These are phyloP conservation scores for Antitrichia curtipendula DNA, from an alignment of 225 moss, liverwort and hornwort species.

Conservation along the genomic window DNA sequence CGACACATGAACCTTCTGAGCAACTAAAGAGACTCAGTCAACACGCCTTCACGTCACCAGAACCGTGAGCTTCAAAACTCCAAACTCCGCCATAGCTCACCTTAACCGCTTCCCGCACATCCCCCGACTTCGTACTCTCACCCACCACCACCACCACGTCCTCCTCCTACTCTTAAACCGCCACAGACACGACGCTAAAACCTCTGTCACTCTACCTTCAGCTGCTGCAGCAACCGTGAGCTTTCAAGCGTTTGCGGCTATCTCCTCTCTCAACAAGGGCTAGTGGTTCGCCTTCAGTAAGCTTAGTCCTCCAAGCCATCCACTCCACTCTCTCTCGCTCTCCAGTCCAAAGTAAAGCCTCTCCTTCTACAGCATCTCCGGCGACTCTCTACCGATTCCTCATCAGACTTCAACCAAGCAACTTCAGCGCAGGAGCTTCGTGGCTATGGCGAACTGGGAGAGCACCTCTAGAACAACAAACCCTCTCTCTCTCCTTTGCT, in stretches of 20 bases:
- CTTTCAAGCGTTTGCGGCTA: slow-evolving; percentile 4
- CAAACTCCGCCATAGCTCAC: background rate
- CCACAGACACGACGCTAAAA: background rate
- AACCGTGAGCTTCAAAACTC: background rate
- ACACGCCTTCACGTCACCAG: background rate
- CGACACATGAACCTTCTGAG: background rate
- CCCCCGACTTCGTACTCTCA: background rate
- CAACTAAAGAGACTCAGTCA: background rate
- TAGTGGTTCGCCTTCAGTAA: background rate
- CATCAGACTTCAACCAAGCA: background rate
- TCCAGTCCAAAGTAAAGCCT: background rate
- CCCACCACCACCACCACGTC: background rate
- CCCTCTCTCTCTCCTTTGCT: background rate
- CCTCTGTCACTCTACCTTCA: background rate
- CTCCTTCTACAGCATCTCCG: background rate
- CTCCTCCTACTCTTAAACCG: background rate
- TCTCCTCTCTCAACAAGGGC: background rate
- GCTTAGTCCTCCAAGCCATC: slow-evolving; percentile 6
- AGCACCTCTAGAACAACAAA: background rate
- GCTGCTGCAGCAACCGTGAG: background rate
- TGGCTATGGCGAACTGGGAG: slow-evolving; percentile 1
- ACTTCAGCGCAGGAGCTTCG: slow-evolving; percentile 1
- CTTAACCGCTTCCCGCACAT: background rate
- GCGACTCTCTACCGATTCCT: background rate
- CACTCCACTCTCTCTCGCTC: background rate